phyloP scores from a whole-genome alignment of 2,329 filamentous ascomycete species.

The Colletotrichum truncatum region DNA sequence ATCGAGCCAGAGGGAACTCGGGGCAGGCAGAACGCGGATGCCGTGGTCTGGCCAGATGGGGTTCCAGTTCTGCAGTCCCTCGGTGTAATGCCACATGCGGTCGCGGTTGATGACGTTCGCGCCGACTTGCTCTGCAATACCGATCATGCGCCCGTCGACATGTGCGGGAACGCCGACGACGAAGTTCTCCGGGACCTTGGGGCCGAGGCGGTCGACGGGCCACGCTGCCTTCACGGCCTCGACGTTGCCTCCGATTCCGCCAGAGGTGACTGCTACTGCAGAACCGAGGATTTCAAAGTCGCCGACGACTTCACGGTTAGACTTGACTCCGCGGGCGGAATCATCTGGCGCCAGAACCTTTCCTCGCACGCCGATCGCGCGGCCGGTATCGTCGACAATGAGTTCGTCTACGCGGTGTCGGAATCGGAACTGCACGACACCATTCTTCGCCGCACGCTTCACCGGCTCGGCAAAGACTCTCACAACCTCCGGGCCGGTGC shows the following conservation, averaged over 20 bases:
- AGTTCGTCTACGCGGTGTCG: conserved; percentile 67
- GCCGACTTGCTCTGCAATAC: conserved; percentile 61
- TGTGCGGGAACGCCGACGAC: conserved; percentile 70
- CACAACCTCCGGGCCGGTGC: conserved; percentile 68
- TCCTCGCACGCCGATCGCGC: conserved; percentile 62
- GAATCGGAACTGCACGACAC: conserved; percentile 63
- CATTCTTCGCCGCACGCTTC: conserved; percentile 58
- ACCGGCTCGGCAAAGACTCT: conserved; percentile 67
- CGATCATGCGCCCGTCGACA: conserved; percentile 72
- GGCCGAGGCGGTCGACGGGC: conserved; percentile 66
- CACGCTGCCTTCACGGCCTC: conserved; percentile 67
- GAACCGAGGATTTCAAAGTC: conserved; percentile 63
- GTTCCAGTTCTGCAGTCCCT: conserved; percentile 69
- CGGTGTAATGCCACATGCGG: conserved; percentile 74
- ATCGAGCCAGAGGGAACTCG: conserved; percentile 71
- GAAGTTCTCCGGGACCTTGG: conserved; percentile 63
- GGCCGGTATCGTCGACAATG: conserved; percentile 60
- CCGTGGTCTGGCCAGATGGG: conserved; percentile 70
- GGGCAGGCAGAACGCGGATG: conserved; percentile 68
- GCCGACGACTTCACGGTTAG: conserved; percentile 56
- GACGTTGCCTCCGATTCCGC: conserved; percentile 70
- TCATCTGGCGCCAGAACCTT: conserved; percentile 61
- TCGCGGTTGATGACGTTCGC: conserved; percentile 68
- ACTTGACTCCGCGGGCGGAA: conserved; percentile 59
- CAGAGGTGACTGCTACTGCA: conserved; percentile 63